Evolutionary conservation across 805 yeast genomes (phyloP), one percentile per base, ranked within the genome.

Genomic region (Yarrowia phangngaensis): DNA sequence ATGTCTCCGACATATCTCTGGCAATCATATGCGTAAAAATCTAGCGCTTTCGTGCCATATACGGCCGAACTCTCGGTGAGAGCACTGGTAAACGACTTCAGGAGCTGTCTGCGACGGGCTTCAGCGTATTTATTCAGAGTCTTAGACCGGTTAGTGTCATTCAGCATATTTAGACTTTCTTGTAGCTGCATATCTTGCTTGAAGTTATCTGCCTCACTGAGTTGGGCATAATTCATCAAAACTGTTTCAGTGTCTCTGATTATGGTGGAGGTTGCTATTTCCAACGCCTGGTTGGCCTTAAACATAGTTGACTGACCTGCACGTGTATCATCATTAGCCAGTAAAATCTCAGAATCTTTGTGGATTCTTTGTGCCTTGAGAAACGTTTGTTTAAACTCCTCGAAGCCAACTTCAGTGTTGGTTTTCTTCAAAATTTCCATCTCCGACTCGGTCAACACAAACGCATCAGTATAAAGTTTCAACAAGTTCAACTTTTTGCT

Each of bases 1-100:
- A 92, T 72, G 61, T 88, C 96, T 19, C 97, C 95, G 13, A 86
- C 70, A 55, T 80, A 89, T 50, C 95, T 71, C 19, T 80, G 70
- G 1, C 96, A 84, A 61, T 90, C 95, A 61, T 83, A 83, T 0
- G 84, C 81, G 7, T 82, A 75, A 33, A 82, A 65, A 22, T 78
- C 73, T 16, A 86, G 70, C 0, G 88, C 84, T 50, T 73, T 59
- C 2, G 62, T 67, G 17, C 49, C 33, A 7, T 28, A 47, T 14
- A 61, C 56, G 24, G 58, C 64, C 12, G 32, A 26, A 32, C 27
- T 27, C 11, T 47, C 56, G 1, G 66, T 58, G 5, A 70, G 34
- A 2, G 68, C 69, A 5, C 51, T 66, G 30, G 78, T 58, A 57
- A 89, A 87, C 31, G 87, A 95, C 43, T 79, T 82, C 4, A 77